Evolutionary conservation across 2,329 filamentous ascomycete genomes (phyloP).

Genomic region (Sarocladium oryzae): DNA sequence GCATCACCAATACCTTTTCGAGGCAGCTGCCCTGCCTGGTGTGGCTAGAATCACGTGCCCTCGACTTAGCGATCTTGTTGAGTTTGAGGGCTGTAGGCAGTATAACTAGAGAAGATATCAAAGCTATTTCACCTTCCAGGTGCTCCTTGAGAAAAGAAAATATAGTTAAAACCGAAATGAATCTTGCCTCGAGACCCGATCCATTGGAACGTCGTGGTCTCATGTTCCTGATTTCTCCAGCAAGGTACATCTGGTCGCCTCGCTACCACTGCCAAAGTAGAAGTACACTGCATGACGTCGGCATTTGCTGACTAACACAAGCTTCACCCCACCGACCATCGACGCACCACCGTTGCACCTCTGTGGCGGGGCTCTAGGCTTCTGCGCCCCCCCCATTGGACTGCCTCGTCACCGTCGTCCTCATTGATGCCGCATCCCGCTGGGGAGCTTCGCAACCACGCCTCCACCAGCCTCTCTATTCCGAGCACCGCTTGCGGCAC

Average conservation of each 20-base stretch:
- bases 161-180: no score
- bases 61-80: no score
- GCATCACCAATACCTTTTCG: not conserved
- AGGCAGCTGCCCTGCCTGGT: not conserved
- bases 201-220: no score
- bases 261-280: no score
- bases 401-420: conserved; percentile 9
- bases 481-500: not conserved
- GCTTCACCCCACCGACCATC: conserved; percentile 4
- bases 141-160: no score
- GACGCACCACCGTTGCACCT: conserved; percentile 3
- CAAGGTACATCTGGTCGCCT: not conserved
- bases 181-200: no score
- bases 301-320: not conserved
- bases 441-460: conserved; percentile 10
- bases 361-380: conserved; percentile 2
- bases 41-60: not conserved
- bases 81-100: no score
- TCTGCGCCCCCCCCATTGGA: conserved; percentile 7
- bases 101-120: no score
- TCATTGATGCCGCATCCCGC: conserved; percentile 6
- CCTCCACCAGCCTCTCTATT: conserved; percentile 4
- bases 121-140: no score
- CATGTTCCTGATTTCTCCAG: no score
- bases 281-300: conserved; percentile 3